Percentiles rank a stretch among this genome's conserved stretches.
Conservation (phyloP, 352 stramenopile genomes). For the Globisporangium orthogonon region DNA sequence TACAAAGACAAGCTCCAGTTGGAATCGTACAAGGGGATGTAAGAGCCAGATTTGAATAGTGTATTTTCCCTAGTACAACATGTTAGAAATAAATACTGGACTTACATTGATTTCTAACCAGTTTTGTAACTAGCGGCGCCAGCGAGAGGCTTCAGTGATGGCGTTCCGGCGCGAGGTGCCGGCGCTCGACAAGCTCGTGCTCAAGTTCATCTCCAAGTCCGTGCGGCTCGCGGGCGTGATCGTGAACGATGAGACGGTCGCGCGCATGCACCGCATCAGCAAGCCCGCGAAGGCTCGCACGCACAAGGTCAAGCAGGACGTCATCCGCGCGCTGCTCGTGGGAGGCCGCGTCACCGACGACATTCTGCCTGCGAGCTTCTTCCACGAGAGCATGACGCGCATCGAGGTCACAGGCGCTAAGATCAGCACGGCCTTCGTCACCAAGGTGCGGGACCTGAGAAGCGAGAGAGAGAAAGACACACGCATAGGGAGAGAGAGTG, state of each 20-base stretch:
- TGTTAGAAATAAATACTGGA: too few relatives aligned
- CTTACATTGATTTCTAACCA: too few relatives aligned
- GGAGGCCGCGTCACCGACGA: constrained; percentile 75
- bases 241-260: constrained; percentile 65
- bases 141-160: constrained; percentile 24
- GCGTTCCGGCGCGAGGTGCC: constrained; percentile 83
- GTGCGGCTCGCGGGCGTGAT: constrained; percentile 51
- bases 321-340: constrained; percentile 70
- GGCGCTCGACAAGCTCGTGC: constrained; percentile 78
- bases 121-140: too few relatives aligned
- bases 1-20: too few relatives aligned
- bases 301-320: constrained; percentile 84
- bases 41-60: too few relatives aligned
- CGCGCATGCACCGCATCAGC: constrained; percentile 59
- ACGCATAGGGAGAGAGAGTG: background rate
- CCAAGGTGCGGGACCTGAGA: constrained; percentile 26
- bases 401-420: constrained; percentile 83
- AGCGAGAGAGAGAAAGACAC: background rate
- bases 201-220: constrained; percentile 88
- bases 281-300: constrained; percentile 73
- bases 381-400: constrained; percentile 81
- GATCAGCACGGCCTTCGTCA: constrained; percentile 72
- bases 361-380: constrained; percentile 77
- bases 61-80: too few relatives aligned
- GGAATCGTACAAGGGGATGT: too few relatives aligned